Evolutionary conservation across 495 filamentous ascomycete genomes (phyloP), one percentile per base, ranked within the genome.

Genomic region (Penicillium salamii): DNA sequence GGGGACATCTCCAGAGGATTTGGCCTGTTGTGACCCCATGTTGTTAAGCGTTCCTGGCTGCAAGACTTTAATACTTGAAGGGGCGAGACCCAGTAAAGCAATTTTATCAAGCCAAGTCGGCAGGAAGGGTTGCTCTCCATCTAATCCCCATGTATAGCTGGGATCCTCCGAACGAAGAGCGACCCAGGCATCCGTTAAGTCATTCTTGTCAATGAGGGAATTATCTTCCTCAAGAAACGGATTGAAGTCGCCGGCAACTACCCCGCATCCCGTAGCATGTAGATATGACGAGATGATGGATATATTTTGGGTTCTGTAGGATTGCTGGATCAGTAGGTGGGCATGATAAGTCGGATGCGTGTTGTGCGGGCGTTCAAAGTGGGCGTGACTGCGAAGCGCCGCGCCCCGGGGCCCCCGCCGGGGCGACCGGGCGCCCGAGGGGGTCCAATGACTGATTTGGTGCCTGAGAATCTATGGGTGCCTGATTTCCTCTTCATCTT

Each of bases 241-340:
- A 29, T 65, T 62, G 39, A 65, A 62, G 37, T 65, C 62, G 18
- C 62, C 62, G 5, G 62, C 62, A 13, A 62, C 53, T 2, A 65
- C 34, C 3, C 62, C 62, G n/a, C 40, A 42, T 7, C 51, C 59
- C 7, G 49, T 49, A 28, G 41, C 36, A 28, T 42, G 52, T 14
- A 65, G 49, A n/a, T 52, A 45, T 13, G 38, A 46, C 12, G 55
- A 24, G 7, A 63, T 29, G 14, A 63, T 55, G 1, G 52, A 52
- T 7, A 59, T 32, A 35, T 61, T 58, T 6, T 17, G 49, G n/a
- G 58, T 58, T 7, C 54, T 52, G 52, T 46, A 31, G 13, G 58
- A 62, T 31, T 58, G 58, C 24, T 52, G 34, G n/a, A 62, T 54
- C 1, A 55, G 50, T 3, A 59, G 42, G 31, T 65, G 58, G 11